Evolutionary conservation across 768 basidiomycete genomes (phyloP).

Genomic region (Trametes elegans): DNA sequence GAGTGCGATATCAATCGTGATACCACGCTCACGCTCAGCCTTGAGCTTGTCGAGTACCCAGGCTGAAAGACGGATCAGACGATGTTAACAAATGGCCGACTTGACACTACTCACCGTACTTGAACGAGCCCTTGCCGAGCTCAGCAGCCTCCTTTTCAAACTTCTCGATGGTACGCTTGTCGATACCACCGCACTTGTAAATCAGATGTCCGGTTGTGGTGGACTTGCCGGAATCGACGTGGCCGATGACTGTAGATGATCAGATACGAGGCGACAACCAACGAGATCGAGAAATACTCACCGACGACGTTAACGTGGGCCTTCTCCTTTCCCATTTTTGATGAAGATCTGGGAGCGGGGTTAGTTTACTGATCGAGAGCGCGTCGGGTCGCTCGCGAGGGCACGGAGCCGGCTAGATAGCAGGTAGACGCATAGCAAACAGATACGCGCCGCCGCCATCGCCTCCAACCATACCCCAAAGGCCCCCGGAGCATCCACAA

Average conservation of each 20-base stretch:
- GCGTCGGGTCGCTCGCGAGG: constrained; percentile 34
- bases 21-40: constrained; percentile 99
- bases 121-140: constrained; percentile 99
- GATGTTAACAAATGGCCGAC: constrained; percentile 3
- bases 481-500: not conserved
- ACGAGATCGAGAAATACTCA: constrained; percentile 40
- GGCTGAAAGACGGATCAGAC: constrained; percentile 50
- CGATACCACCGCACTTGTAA: constrained; percentile 99
- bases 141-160: constrained; percentile 99
- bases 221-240: constrained; percentile 99
- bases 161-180: constrained; percentile 99
- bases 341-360: constrained; percentile 41
- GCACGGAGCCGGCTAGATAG: constrained; percentile 16
- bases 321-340: constrained; percentile 96
- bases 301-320: constrained; percentile 97
- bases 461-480: not conserved
- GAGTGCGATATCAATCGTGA: constrained; percentile 99
- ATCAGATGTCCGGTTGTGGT: constrained; percentile 99
- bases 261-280: constrained; percentile 29
- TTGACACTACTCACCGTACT: constrained; percentile 69
- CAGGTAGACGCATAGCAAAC: constrained; percentile 13
- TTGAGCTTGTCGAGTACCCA: constrained; percentile 99
- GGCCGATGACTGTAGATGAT: constrained; percentile 78
- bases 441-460: not conserved
- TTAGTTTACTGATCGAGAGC: constrained; percentile 6